Evolutionary conservation across 371 early-diverging fungal genomes (phyloP).

Genomic region (Gilbertella persicaria): DNA sequence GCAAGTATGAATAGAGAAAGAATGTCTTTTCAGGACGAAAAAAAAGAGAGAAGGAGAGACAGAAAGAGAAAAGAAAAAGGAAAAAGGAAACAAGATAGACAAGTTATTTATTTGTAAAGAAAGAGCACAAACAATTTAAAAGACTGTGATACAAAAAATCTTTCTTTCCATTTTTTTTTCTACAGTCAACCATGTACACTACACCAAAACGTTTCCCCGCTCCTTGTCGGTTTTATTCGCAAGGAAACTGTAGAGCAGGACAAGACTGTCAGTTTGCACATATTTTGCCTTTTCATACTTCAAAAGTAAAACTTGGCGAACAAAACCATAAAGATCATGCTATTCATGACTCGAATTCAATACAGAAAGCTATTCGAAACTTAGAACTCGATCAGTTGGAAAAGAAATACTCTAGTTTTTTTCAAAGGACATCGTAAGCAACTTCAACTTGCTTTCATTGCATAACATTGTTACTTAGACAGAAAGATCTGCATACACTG

Average conservation of each 20-base stretch:
- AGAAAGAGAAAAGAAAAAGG: too few species aligned
- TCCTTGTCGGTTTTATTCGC: constrained; percentile 46
- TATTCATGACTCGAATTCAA: constrained; percentile 24
- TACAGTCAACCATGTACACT: constrained; percentile 15
- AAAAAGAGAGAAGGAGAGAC: too few species aligned
- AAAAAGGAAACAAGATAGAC: too few species aligned
- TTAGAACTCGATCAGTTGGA: constrained; percentile 45
- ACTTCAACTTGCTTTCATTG: too few species aligned
- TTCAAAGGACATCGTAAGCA: constrained; percentile 29
- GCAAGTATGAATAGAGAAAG: too few species aligned
- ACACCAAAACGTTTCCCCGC: constrained; percentile 47
- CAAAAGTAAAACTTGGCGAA: constrained; percentile 25
- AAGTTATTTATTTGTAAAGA: too few species aligned
- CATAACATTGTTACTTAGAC: constrained; percentile 4
- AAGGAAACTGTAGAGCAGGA: constrained; percentile 53
- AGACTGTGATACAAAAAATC: too few species aligned
- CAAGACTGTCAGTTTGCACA: constrained; percentile 49
- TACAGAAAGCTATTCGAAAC: constrained; percentile 42
- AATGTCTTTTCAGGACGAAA: too few species aligned
- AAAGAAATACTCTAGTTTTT: constrained; percentile 30
- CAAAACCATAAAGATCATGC: constrained; percentile 9
- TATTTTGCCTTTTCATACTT: constrained; percentile 39
- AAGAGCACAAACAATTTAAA: too few species aligned
- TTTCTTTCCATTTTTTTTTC: neutral
- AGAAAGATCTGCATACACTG: constrained; percentile 15